phyloP scores from a whole-genome alignment of 306 rosid species.

The Carpinus viminea region DNA sequence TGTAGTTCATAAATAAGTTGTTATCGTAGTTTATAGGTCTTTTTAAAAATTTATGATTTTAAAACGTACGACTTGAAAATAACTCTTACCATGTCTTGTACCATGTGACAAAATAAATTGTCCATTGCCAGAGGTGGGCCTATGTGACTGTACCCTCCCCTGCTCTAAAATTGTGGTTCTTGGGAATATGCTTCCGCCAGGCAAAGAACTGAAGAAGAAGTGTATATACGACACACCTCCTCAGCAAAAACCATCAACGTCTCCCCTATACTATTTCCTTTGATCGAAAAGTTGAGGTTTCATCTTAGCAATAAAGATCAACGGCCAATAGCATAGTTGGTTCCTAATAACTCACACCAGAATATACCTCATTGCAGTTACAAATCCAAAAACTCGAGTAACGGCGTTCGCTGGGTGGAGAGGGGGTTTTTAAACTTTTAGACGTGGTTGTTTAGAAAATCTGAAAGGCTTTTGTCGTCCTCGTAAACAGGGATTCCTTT shows the following conservation, averaged over 20 bases:
- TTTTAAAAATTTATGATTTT: too few relatives aligned
- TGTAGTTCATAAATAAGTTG: constrained; percentile 12
- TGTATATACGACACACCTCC: neutral
- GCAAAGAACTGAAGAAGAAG: neutral
- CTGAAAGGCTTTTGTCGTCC: constrained; percentile 43
- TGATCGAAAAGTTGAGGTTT: neutral
- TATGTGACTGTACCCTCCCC: neutral
- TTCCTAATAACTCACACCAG: constrained; percentile 16
- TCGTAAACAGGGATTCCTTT: constrained; percentile 39
- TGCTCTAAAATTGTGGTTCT: constrained; percentile 8
- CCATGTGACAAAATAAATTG: neutral
- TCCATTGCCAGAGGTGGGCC: constrained; percentile 5
- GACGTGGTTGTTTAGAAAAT: constrained; percentile 32
- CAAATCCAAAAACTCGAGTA: constrained; percentile 14
- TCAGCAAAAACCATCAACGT: neutral
- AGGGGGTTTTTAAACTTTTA: neutral
- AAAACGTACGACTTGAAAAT: too few relatives aligned
- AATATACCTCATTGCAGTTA: neutral
- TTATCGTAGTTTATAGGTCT: neutral
- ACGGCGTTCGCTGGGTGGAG: constrained; percentile 30
- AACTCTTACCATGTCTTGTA: too few relatives aligned
- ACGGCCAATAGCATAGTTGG: constrained; percentile 6
- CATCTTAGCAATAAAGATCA: neutral
- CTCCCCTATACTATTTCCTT: neutral
- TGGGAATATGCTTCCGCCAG: constrained; percentile 17